Evolutionary conservation across 495 filamentous ascomycete species (phyloP).

Genomic region (Penicillium turbatum): DNA sequence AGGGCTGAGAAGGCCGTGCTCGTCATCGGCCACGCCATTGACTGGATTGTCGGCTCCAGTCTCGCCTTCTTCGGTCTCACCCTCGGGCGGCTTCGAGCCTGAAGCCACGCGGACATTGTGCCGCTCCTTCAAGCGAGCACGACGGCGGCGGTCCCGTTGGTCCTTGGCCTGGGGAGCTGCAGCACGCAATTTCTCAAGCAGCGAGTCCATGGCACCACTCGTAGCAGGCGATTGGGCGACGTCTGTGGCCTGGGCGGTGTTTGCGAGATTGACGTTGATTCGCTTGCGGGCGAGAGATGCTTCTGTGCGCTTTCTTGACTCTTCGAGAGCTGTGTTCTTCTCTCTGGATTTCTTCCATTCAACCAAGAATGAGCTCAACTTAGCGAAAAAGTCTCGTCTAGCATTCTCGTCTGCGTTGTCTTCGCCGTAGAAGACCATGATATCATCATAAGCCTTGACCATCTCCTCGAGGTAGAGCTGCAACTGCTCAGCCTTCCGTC

Average conservation of each 20-base stretch:
- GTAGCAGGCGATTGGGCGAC: slow-evolving; percentile 62
- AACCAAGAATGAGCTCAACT: slow-evolving; percentile 82
- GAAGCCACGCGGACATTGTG: slow-evolving; percentile 89
- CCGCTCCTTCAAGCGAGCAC: slow-evolving; percentile 83
- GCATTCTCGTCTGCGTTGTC: slow-evolving; percentile 89
- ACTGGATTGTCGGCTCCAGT: slow-evolving; percentile 16
- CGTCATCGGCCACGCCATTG: slow-evolving; percentile 25
- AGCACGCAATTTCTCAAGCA: slow-evolving; percentile 93
- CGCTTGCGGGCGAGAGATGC: slow-evolving; percentile 86
- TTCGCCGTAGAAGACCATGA: slow-evolving; percentile 95
- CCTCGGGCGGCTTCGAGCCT: slow-evolving; percentile 68
- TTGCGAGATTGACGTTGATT: slow-evolving; percentile 56
- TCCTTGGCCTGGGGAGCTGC: slow-evolving; percentile 86
- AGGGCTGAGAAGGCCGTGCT: slow-evolving; percentile 38
- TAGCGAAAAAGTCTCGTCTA: slow-evolving; percentile 93
- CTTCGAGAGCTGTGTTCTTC: slow-evolving; percentile 85
- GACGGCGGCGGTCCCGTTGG: slow-evolving; percentile 78
- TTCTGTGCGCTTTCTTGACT: slow-evolving; percentile 78
- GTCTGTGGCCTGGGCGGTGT: slow-evolving; percentile 37
- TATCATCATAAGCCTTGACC: slow-evolving; percentile 85
- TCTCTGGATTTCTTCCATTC: slow-evolving; percentile 95
- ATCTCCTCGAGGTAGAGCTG: slow-evolving; percentile 91
- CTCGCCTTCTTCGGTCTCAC: slow-evolving; percentile 28
- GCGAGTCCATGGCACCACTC: slow-evolving; percentile 90
- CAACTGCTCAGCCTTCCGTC: slow-evolving; percentile 95